Conservation (phyloP, 2,329 filamentous ascomycete species). For the Pestalotiopsis fici region DNA sequence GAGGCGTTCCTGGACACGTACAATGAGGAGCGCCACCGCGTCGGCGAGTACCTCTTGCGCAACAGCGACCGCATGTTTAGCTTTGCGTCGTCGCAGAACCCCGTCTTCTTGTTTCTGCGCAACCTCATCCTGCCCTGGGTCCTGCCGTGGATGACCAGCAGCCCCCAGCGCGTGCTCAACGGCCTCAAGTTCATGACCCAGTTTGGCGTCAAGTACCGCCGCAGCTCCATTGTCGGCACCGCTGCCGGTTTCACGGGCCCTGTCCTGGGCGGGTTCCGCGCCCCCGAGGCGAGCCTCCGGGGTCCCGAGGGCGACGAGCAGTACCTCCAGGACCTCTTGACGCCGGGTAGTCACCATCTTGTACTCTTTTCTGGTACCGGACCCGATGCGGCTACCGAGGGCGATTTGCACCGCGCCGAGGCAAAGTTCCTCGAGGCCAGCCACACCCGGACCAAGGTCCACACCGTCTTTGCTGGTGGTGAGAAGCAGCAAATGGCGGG, state of each 20-base stretch:
- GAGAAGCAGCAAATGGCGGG: background rate
- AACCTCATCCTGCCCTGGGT: slow-evolving; percentile 38
- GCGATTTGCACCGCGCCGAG: slow-evolving; percentile 14
- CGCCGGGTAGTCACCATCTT: slow-evolving; percentile 14
- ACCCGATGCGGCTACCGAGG: slow-evolving; percentile 10
- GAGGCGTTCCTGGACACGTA: slow-evolving; percentile 47
- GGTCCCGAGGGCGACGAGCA: background rate
- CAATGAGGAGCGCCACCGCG: slow-evolving; percentile 45
- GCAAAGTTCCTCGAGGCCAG: slow-evolving; percentile 12
- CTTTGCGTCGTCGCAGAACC: slow-evolving; percentile 34
- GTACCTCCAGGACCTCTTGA: slow-evolving; percentile 7
- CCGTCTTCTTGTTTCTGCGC: slow-evolving; percentile 35
- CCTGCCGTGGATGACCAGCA: slow-evolving; percentile 33
- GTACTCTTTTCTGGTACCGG: slow-evolving; percentile 31
- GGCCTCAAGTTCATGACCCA: slow-evolving; percentile 39
- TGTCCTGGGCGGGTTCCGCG: slow-evolving; percentile 47
- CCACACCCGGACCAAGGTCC: slow-evolving; percentile 4
- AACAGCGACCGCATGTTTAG: slow-evolving; percentile 43
- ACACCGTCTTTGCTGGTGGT: slow-evolving; percentile 6
- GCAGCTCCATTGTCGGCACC: slow-evolving; percentile 35
- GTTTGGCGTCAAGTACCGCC: slow-evolving; percentile 42
- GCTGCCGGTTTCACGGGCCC: slow-evolving; percentile 30
- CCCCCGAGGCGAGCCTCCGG: slow-evolving; percentile 37
- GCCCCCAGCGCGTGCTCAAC: slow-evolving; percentile 17
- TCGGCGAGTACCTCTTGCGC: slow-evolving; percentile 42